phyloP scores from a whole-genome alignment of 106 monocot species.

The Phalaenopsis aphrodite region DNA sequence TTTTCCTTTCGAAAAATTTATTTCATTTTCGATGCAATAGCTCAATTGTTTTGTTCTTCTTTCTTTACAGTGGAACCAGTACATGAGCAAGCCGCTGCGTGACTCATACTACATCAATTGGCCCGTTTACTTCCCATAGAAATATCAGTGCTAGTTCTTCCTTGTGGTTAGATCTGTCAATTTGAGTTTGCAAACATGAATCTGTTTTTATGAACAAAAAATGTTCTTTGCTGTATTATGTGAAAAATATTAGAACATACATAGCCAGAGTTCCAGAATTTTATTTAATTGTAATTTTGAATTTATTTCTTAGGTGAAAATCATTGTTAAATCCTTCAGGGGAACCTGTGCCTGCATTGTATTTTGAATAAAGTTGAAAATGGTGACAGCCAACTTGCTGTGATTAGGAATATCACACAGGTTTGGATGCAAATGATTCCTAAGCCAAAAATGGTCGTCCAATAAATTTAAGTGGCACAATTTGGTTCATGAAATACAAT shows the following conservation, averaged over 20 bases:
- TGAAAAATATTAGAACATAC: neutral
- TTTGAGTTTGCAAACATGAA: neutral
- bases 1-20: neutral
- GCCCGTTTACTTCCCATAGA: conserved; percentile 64
- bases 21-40: neutral
- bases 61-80: conserved; percentile 59
- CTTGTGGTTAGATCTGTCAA: neutral
- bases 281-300: neutral
- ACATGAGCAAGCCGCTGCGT: conserved; percentile 44
- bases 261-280: neutral
- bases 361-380: too few relatives aligned
- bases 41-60: neutral
- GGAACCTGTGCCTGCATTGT: too few relatives aligned
- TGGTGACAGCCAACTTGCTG: too few relatives aligned
- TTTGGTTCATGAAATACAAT: too few relatives aligned
- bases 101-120: conserved; percentile 76
- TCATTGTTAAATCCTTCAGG: neutral
- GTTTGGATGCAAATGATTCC: too few relatives aligned
- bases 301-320: neutral
- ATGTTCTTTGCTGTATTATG: neutral
- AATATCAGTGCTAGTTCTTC: neutral
- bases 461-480: too few relatives aligned
- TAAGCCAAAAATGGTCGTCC: too few relatives aligned
- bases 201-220: neutral
- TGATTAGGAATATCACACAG: too few relatives aligned